Percentiles rank a stretch among this genome's conserved stretches.
These are phyloP conservation scores for Barbarea vulgaris DNA, from an alignment of 345 rosid species.

Conservation along the genomic window DNA sequence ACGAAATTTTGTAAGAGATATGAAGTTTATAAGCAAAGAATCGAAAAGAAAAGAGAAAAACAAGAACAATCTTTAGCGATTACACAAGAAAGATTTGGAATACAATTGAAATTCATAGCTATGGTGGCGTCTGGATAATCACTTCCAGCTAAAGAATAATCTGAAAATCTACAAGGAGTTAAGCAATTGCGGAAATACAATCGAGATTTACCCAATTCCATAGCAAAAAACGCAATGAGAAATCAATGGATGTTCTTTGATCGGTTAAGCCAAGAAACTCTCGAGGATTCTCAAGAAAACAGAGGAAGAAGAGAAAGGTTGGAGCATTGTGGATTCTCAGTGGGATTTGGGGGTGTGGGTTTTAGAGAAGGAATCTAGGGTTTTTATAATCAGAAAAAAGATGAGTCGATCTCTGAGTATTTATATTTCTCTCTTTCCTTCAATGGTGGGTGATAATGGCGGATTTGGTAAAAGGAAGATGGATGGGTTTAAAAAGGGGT, in stretches of 20 bases:
- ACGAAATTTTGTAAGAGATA: neutral
- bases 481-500: constrained; percentile 18
- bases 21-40: constrained; percentile 25
- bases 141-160: constrained; percentile 48
- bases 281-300: constrained; percentile 23
- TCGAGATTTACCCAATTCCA: constrained; percentile 58
- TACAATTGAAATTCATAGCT: constrained; percentile 22
- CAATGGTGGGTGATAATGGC: constrained; percentile 31
- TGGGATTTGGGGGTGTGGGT: constrained; percentile 23
- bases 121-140: constrained; percentile 51
- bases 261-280: constrained; percentile 18
- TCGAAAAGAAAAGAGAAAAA: constrained; percentile 4
- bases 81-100: constrained; percentile 25
- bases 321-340: constrained; percentile 34
- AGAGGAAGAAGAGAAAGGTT: constrained; percentile 28
- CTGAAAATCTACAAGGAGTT: constrained; percentile 32
- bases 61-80: constrained; percentile 16
- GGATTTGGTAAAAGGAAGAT: constrained; percentile 34
- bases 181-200: constrained; percentile 32
- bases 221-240: constrained; percentile 30
- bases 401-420: constrained; percentile 24
- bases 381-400: constrained; percentile 27
- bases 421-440: constrained; percentile 7
- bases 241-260: neutral
- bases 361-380: constrained; percentile 29